phyloP scores from a whole-genome alignment of 1,284 basidiomycete species.

The Flammula alnicola region DNA sequence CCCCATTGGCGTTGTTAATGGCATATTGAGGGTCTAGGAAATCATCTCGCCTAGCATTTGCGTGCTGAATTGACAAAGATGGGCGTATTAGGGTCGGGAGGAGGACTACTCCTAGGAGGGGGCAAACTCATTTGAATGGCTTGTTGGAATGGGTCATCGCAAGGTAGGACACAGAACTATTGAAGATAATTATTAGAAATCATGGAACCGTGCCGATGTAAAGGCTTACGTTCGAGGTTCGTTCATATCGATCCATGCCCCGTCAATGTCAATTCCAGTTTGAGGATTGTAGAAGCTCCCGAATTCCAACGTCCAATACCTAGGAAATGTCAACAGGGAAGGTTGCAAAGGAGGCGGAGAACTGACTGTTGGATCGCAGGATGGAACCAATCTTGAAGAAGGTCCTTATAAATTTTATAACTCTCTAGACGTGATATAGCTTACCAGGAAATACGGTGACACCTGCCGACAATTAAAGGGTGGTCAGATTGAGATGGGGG shows the following conservation, averaged over 20 bases:
- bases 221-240: slow-evolving; percentile 62
- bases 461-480: slow-evolving; percentile 34
- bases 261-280: slow-evolving; percentile 67
- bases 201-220: neutral
- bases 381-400: slow-evolving; percentile 66
- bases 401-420: neutral
- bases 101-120: slow-evolving; percentile 50
- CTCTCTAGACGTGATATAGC: slow-evolving; percentile 2
- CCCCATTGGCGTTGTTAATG: slow-evolving; percentile 59
- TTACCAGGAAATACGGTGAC: slow-evolving; percentile 66
- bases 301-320: slow-evolving; percentile 72
- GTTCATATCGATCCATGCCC: slow-evolving; percentile 78
- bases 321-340: slow-evolving; percentile 23
- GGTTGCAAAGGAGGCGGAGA: neutral
- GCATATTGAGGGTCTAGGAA: slow-evolving; percentile 57
- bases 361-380: slow-evolving; percentile 52
- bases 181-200: slow-evolving; percentile 1
- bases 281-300: slow-evolving; percentile 58
- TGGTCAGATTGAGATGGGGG: neutral
- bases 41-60: slow-evolving; percentile 43
- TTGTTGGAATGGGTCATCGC: slow-evolving; percentile 59
- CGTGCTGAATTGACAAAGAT: slow-evolving; percentile 46
- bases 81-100: slow-evolving; percentile 55
- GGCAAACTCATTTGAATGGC: slow-evolving; percentile 55
- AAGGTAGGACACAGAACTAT: slow-evolving; percentile 65